Conservation (phyloP, 768 basidiomycete species). For the Calocybe cyanea region DNA sequence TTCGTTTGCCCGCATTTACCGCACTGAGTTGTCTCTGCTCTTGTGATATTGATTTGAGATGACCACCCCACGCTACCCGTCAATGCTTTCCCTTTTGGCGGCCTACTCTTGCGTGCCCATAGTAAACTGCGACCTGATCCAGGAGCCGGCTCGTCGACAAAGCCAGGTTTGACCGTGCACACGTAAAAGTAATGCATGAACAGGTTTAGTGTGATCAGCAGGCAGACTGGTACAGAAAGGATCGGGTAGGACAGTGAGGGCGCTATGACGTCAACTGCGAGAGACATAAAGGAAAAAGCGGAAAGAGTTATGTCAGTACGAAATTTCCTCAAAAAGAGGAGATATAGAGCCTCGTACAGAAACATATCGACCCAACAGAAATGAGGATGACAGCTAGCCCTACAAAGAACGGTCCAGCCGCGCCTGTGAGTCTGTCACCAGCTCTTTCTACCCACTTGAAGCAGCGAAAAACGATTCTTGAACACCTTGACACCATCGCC, state of each 20-base stretch:
- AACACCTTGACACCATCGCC: constrained; percentile 25
- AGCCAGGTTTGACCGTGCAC: constrained; percentile 78
- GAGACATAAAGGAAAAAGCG: constrained; percentile 1
- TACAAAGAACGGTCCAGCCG: constrained; percentile 90
- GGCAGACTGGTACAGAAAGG: constrained; percentile 62
- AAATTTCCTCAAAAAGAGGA: too few species aligned
- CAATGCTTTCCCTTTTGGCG: constrained; percentile 22
- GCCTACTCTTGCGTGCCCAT: constrained; percentile 51
- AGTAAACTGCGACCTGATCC: constrained; percentile 37
- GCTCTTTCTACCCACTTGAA: constrained; percentile 62
- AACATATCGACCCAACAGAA: constrained; percentile 62
- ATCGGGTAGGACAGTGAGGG: constrained; percentile 59
- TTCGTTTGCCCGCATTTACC: constrained; percentile 62
- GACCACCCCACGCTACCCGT: constrained; percentile 51
- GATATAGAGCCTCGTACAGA: constrained; percentile 63
- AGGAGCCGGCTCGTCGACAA: constrained; percentile 55
- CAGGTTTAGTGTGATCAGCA: constrained; percentile 75
- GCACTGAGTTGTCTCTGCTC: constrained; percentile 57
- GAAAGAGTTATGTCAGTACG: constrained; percentile 3
- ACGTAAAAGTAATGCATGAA: constrained; percentile 83
- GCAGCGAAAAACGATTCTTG: constrained; percentile 46
- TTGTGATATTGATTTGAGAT: constrained; percentile 45
- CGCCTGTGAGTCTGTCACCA: constrained; percentile 81
- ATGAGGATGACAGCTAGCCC: constrained; percentile 75
- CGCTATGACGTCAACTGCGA: constrained; percentile 77